A percentile compares a stretch with the other conserved stretches of the same genome.
Evolutionary conservation across 2,329 filamentous ascomycete species (phyloP).

Genomic region (Xylariaceae sp.): DNA sequence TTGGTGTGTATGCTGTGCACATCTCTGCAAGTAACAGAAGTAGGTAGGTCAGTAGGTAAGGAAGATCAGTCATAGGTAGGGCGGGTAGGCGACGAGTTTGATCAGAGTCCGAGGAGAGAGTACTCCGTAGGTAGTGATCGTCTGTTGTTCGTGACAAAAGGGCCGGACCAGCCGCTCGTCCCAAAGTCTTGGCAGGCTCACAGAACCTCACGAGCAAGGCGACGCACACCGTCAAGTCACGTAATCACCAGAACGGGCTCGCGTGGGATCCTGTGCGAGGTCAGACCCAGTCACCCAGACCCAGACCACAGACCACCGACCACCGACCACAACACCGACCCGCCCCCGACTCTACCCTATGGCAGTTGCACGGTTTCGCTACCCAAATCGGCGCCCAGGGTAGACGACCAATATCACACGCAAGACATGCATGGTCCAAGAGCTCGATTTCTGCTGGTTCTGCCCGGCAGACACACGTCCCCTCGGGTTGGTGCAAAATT

Average conservation of each 20-base stretch:
- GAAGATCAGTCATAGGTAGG: background rate
- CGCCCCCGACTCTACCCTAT: background rate
- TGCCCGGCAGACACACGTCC: constrained; percentile 7
- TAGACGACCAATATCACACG: constrained; percentile 11
- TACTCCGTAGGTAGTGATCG: too few species aligned
- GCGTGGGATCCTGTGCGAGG: background rate
- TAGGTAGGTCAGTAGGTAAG: background rate
- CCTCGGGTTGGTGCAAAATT: constrained; percentile 12
- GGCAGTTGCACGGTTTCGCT: constrained; percentile 5
- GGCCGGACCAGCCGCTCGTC: too few species aligned
- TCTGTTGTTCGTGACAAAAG: background rate
- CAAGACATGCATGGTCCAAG: constrained; percentile 12
- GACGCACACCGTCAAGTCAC: background rate
- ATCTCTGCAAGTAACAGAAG: background rate
- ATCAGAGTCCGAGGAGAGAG: background rate
- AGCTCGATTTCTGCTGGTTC: background rate
- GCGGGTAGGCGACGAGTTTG: background rate
- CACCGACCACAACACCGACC: background rate
- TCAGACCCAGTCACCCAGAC: background rate
- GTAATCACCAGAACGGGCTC: background rate
- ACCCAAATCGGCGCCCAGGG: constrained; percentile 6
- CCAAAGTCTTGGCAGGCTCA: background rate
- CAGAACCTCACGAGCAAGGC: too few species aligned
- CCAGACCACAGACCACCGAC: background rate
- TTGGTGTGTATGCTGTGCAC: too few species aligned